Base-by-base conservation (phyloP, 2,329 filamentous ascomycete genomes). In the Colletotrichum tofieldiae region DNA sequence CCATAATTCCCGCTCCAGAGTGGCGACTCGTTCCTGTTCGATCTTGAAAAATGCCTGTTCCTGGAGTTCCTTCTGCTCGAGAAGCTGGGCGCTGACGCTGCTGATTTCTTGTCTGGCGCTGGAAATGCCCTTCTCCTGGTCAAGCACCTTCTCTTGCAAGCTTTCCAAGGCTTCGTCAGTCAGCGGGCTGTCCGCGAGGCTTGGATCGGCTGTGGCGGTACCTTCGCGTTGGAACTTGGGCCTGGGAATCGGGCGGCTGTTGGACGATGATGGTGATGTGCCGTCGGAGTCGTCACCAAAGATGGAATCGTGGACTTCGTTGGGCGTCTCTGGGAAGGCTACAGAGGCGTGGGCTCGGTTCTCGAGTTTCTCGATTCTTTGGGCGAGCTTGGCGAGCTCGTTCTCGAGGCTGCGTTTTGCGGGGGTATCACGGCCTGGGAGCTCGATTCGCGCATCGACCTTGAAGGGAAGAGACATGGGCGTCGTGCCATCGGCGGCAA, bases 71-170 rank as follows among this genome's bases (percentile, higher is more conserved):
- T 96, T 94, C 80, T 98, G 94, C 82, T 95, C 91, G 69, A 94
- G 88, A 64, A 98, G 89, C 82, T 97, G 94, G 72, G 93, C 92
- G 78, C 94, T 95, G 75, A 98, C 93, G 78, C 92, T 93, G 72
- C 93, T 92, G 75, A 98, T 93, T 83, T 96, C 93, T 77, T 95
- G 91, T 77, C 93, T 93, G 82, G 98, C 95, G 77, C 90, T 93
- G 82, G 94, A 92, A 77, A 98, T 95, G 80, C 97, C 91, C 82
- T 97, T 95, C 69, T 95, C 95, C 85, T 98, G 95, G 81, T 95
- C 94, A 80, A 97, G 94, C 75, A 98, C 93, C 83, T 98, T 94
- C 78, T 98, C 95, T 78, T 93, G 93, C 76, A 98, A 88, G 75
- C 94, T 93, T 82, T 93, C 92, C 77, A 97, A 92, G 81, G 96